Base-by-base conservation (phyloP, 768 basidiomycete species). In the Inosperma sp. region DNA sequence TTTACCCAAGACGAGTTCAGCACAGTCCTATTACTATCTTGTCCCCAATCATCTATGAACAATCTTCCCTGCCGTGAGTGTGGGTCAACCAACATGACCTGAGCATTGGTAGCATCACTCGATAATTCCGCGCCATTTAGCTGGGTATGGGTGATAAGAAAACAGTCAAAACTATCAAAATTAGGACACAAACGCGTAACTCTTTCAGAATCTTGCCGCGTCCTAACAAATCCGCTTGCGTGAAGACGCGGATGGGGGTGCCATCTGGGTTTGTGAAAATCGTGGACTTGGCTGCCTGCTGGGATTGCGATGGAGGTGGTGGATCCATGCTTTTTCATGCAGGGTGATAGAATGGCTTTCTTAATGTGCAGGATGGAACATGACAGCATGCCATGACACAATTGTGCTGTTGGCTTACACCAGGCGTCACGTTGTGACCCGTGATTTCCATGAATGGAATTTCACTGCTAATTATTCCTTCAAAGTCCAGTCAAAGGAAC, bases 81-180 rank as follows among this genome's bases (percentile, higher is more conserved):
- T 2, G 77, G 63, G 54, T 86, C 78, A 6, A 88, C 81, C 4
- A 88, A 66, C 37, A 86, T 78, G 21, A 86, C 68, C 16, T 73
- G 65, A 0, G 85, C 78, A 43, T 76, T 70, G 39, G 69, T 74
- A 7, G 80, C 75, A 51, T 78, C 75, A 44, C 68, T 72, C 51
- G 70, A 72, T 39, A 83, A 76, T 14, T 64, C 50, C 3, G 81
- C 86, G 26, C 84, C 84, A 12, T 75, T 68, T 62, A 68, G 73
- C 84, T 86, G 55, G 26, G 42, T 34, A 29, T 22, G 25, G 37
- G 19, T 52, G 49, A 47, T 57, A 36, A 49, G 9, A 29, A 31
- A 25, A 39, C 33, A 40, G 13, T n/a, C 13, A 39, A 31, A 31
- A 22, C 22, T 12, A 30, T 25, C 47, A 23, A 31, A 30, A 33